Conservation (phyloP, 78 protist genomes). For the Pigoraptor vietnamica region DNA sequence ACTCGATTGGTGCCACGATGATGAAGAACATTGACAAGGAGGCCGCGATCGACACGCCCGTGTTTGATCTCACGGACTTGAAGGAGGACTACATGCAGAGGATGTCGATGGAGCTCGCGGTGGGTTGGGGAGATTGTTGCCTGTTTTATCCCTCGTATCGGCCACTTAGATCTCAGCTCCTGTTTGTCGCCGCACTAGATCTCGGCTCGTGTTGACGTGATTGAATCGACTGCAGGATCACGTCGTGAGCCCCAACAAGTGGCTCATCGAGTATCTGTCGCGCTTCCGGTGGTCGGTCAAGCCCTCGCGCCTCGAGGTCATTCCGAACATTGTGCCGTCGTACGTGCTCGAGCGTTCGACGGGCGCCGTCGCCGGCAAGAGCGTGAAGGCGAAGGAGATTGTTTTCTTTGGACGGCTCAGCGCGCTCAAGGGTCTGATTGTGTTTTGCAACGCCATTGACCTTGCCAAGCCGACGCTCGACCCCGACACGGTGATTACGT, state of each 20-base stretch:
- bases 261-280: neutral
- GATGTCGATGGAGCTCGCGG: neutral
- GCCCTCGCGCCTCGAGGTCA: neutral
- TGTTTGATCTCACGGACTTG: neutral
- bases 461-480: neutral
- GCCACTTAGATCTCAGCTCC: no score
- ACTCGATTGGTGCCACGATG: neutral
- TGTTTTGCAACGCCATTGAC: neutral
- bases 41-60: neutral
- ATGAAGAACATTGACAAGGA: neutral
- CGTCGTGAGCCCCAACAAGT: neutral
- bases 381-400: neutral
- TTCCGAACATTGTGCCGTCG: neutral
- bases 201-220: no score
- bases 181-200: no score
- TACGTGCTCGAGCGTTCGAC: neutral
- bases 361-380: neutral
- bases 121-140: no score
- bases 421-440: neutral
- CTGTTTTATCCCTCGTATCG: no score
- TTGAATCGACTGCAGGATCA: neutral
- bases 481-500: neutral
- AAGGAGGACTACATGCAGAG: neutral
- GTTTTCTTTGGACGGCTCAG: neutral
- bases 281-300: neutral